These are phyloP conservation scores for Trichomonas tenax DNA, from an alignment of 208 protist genomes.

Conservation along the genomic window DNA sequence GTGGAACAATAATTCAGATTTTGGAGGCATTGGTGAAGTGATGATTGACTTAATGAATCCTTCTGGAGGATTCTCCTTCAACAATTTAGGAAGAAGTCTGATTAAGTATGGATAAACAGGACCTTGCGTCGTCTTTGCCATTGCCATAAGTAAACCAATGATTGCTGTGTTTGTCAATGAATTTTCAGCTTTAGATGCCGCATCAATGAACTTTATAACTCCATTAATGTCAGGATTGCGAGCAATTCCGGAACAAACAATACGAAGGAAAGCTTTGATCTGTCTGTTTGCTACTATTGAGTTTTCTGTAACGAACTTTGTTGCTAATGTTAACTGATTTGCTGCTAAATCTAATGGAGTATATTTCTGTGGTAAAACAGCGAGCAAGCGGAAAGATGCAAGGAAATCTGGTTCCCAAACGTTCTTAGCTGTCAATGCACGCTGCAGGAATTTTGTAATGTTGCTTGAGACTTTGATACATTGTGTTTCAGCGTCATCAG, in stretches of 20 bases:
- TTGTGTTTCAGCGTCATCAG: not conserved
- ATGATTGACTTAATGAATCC: not conserved
- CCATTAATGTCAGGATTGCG: not conserved
- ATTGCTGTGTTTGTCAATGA: not conserved
- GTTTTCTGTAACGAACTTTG: not conserved
- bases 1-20: not conserved
- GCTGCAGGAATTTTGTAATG: not conserved
- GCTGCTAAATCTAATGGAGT: not conserved
- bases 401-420: not conserved
- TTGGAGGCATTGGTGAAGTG: not conserved
- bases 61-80: not conserved
- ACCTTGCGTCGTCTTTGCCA: not conserved
- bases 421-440: not conserved
- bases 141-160: not conserved
- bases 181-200: not conserved
- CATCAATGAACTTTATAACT: not conserved
- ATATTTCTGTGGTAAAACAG: not conserved
- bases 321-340: not conserved
- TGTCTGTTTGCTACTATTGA: not conserved
- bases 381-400: not conserved
- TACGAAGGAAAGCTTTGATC: not conserved
- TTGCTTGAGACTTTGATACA: not conserved
- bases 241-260: not conserved
- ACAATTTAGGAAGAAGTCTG: not conserved
- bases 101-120: not conserved